These are phyloP conservation scores for Neonectria faginata DNA, from an alignment of 2,329 filamentous ascomycete species.

Conservation along the genomic window DNA sequence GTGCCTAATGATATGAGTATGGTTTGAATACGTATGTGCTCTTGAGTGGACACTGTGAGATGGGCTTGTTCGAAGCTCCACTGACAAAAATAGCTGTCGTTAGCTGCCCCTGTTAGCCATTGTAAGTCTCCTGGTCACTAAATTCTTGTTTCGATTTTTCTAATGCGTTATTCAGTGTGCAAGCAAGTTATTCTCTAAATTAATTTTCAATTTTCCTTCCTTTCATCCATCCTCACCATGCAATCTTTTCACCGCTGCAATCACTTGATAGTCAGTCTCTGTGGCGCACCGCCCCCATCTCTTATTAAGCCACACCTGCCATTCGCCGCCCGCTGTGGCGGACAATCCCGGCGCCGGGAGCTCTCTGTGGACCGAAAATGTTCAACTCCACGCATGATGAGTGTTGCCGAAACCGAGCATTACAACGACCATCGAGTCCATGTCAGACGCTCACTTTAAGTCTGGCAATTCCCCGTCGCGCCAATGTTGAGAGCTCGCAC, in stretches of 20 bases:
- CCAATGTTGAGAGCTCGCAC: constrained; percentile 59
- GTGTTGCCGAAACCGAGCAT: constrained; percentile 22
- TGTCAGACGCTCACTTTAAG: constrained; percentile 36
- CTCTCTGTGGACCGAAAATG: constrained; percentile 31
- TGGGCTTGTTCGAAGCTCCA: constrained; percentile 18
- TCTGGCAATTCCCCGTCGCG: constrained; percentile 38
- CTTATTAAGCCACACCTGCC: constrained; percentile 4
- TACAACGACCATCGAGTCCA: constrained; percentile 32
- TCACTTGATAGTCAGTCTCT: background rate
- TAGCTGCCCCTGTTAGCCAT: constrained; percentile 10
- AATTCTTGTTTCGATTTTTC: background rate
- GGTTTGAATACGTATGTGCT: constrained; percentile 33
- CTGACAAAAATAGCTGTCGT: constrained; percentile 27
- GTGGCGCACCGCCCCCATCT: constrained; percentile 6
- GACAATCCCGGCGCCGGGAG: constrained; percentile 40
- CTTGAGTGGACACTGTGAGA: constrained; percentile 27
- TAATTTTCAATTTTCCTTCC: background rate
- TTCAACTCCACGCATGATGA: constrained; percentile 34
- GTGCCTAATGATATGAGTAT: constrained; percentile 11
- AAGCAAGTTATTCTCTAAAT: background rate
- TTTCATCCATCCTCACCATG: background rate
- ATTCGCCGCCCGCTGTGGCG: constrained; percentile 31
- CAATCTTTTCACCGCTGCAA: background rate
- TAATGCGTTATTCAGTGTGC: background rate
- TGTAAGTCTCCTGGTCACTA: background rate